Conservation (phyloP, 352 stramenopile genomes). For the Blastocystis sp. region DNA sequence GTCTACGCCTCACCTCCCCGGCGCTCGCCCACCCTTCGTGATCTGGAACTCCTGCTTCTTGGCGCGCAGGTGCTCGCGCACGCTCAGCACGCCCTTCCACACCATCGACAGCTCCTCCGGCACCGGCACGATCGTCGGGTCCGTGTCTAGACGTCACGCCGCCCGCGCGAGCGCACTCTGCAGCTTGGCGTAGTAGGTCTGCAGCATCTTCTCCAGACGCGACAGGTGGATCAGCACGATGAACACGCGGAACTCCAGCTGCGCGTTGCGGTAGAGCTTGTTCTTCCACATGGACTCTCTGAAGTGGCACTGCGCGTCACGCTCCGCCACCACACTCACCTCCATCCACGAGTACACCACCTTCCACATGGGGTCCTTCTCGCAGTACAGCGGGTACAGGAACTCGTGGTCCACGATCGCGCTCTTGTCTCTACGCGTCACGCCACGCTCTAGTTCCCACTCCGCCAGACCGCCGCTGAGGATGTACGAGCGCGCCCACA, state of each 20-base stretch:
- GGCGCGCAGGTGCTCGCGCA: slow-evolving; percentile 55
- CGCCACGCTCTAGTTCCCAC: not conserved
- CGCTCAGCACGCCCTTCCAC: slow-evolving; percentile 34
- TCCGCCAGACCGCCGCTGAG: slow-evolving; percentile 50
- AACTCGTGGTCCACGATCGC: slow-evolving; percentile 23
- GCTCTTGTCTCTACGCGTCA: slow-evolving; percentile 23
- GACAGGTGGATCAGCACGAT: slow-evolving; percentile 64
- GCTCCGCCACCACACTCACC: not conserved
- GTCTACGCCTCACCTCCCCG: not conserved
- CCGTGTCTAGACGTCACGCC: slow-evolving; percentile 1
- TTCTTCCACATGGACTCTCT: slow-evolving; percentile 63
- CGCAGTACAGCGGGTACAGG: slow-evolving; percentile 31
- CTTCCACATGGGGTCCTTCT: slow-evolving; percentile 36
- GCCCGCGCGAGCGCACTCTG: not conserved
- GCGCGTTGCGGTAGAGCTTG: slow-evolving; percentile 31
- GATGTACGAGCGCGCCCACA: slow-evolving; percentile 66
- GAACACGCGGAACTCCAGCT: slow-evolving; percentile 57
- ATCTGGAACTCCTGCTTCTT: slow-evolving; percentile 72
- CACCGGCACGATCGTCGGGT: slow-evolving; percentile 27
- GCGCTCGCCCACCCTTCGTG: slow-evolving; percentile 10
- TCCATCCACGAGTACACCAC: slow-evolving; percentile 49
- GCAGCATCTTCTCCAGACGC: slow-evolving; percentile 27
- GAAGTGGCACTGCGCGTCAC: slow-evolving; percentile 3
- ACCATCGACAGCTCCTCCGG: slow-evolving; percentile 42
- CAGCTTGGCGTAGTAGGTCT: slow-evolving; percentile 27